Conservation (phyloP, 2,329 filamentous ascomycete genomes). For the Diaporthe humulicola region DNA sequence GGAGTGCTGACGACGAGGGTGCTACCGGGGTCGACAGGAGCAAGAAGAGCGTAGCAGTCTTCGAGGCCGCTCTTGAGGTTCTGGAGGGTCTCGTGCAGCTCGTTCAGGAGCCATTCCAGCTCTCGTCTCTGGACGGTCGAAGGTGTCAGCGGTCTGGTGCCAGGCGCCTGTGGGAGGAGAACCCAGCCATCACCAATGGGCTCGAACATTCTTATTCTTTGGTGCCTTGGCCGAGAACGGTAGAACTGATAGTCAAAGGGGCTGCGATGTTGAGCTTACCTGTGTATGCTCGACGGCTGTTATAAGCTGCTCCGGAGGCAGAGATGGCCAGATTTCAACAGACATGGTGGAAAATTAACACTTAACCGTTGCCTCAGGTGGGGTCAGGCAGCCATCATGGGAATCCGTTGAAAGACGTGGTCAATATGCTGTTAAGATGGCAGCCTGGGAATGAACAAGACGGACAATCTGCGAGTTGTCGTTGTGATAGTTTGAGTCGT, state of each 20-base stretch:
- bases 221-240: conserved; percentile 27
- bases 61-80: conserved; percentile 77
- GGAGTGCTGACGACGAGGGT: conserved; percentile 91
- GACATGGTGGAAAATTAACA: conserved; percentile 59
- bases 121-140: conserved; percentile 60
- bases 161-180: conserved; percentile 10
- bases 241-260: not conserved
- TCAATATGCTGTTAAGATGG: not conserved
- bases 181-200: conserved; percentile 36
- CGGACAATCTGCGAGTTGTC: not conserved
- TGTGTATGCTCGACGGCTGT: conserved; percentile 62
- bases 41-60: conserved; percentile 89
- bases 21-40: conserved; percentile 85
- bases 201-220: not conserved
- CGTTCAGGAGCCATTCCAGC: conserved; percentile 66
- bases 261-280: conserved; percentile 52
- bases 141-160: not conserved
- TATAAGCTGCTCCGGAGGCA: conserved; percentile 65
- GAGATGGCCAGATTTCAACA: conserved; percentile 69
- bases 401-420: not conserved
- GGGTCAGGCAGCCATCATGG: conserved; percentile 46
- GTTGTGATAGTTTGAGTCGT: conserved; percentile 3
- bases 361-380: conserved; percentile 28
- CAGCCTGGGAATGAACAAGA: conserved; percentile 13
- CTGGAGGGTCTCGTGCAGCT: conserved; percentile 62